Percentiles rank a stretch among this genome's conserved stretches.
These are phyloP conservation scores for Amanita phalloides DNA, from an alignment of 768 basidiomycete genomes.

Conservation along the genomic window DNA sequence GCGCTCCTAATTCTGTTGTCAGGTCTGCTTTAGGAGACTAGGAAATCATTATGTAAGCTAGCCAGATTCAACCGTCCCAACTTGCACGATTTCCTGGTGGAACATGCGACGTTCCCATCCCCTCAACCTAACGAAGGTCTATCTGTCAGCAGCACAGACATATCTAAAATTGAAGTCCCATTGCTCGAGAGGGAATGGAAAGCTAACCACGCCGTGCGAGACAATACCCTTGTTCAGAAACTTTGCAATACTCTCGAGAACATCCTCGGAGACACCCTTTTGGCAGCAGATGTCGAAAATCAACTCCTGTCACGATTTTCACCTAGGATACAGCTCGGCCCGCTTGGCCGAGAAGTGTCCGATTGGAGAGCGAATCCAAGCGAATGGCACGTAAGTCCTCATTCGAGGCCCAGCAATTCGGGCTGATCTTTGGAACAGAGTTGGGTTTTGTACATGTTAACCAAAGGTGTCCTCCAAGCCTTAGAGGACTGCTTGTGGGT, in stretches of 20 bases:
- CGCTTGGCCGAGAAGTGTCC: neutral
- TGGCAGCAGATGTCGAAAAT: constrained; percentile 5
- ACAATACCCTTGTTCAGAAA: constrained; percentile 6
- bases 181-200: constrained; percentile 5
- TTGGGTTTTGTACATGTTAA: constrained; percentile 3
- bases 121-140: constrained; percentile 5
- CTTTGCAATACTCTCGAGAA: constrained; percentile 9
- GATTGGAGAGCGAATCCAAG: constrained; percentile 9
- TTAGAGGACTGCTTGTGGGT: no score
- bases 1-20: no score
- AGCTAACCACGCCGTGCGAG: constrained; percentile 2
- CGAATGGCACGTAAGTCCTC: constrained; percentile 6
- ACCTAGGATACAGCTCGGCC: constrained; percentile 5
- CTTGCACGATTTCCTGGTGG: constrained; percentile 9
- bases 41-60: no score
- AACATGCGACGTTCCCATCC: constrained; percentile 11
- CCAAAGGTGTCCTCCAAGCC: neutral
- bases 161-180: constrained; percentile 4
- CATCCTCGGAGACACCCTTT: constrained; percentile 9
- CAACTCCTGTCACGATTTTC: constrained; percentile 9
- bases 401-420: constrained; percentile 6
- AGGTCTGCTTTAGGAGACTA: no score
- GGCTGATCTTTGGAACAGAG: constrained; percentile 6
- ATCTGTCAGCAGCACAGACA: constrained; percentile 5
- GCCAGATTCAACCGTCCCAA: neutral